These are phyloP conservation scores for Cordyceps fumosorosea DNA, from an alignment of 2,329 filamentous ascomycete genomes.

Conservation along the genomic window DNA sequence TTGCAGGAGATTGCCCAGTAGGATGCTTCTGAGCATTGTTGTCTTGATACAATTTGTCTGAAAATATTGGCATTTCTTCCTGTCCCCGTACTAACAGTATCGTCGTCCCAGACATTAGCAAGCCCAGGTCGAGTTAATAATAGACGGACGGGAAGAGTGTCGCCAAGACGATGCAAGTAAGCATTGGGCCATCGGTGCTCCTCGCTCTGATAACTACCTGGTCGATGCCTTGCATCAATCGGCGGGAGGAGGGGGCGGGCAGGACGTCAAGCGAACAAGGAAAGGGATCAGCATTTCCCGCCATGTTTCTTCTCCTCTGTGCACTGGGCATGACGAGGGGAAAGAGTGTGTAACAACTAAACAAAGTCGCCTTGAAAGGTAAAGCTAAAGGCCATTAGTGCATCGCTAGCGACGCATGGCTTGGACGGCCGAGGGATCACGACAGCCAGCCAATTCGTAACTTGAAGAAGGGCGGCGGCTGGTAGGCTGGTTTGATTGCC, in stretches of 20 bases:
- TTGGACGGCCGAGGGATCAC: background rate
- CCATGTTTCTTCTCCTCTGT: background rate
- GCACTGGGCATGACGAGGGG: background rate
- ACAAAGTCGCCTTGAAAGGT: too few species aligned
- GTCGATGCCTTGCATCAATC: conserved; percentile 7
- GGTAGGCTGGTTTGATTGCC: background rate
- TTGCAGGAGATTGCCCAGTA: too few species aligned
- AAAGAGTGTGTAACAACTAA: too few species aligned
- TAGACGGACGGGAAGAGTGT: background rate
- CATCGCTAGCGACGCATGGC: background rate
- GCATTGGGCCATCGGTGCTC: background rate
- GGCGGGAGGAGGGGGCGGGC: background rate
- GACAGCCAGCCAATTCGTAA: background rate
- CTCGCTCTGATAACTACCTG: background rate
- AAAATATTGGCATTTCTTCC: background rate
- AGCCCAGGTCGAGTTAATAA: background rate
- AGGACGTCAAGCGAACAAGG: background rate
- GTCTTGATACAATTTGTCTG: too few species aligned
- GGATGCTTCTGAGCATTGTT: too few species aligned
- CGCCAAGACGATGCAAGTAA: background rate
- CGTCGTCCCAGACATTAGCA: background rate
- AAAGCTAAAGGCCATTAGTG: background rate
- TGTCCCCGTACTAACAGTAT: too few species aligned
- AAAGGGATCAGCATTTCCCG: background rate
- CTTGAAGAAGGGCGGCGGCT: background rate